A percentile compares a stretch with the other conserved stretches of the same genome.
phyloP scores from a whole-genome alignment of 768 basidiomycete genomes.

The Cyclocybe cylindracea region DNA sequence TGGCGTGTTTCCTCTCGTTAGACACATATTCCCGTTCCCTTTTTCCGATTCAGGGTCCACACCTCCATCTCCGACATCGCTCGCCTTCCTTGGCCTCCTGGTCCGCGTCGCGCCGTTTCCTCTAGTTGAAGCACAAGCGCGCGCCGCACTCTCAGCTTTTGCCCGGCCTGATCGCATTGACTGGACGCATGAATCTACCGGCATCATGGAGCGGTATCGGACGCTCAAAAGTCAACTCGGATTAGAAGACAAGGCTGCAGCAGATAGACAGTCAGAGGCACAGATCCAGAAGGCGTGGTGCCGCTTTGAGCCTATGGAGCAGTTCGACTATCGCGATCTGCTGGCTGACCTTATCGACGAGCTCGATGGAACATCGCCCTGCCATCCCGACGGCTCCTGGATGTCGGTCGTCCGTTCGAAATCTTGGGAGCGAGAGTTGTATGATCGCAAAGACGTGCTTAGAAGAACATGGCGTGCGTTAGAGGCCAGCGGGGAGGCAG shows the following conservation, averaged over 20 bases:
- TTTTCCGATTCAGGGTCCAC: conserved; percentile 7
- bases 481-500: conserved; percentile 1
- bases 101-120: conserved; percentile 71
- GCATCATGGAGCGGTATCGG: conserved; percentile 49
- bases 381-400: conserved; percentile 3
- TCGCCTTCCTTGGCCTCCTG: conserved; percentile 70
- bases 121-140: conserved; percentile 76
- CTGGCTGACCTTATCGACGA: conserved; percentile 49
- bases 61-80: conserved; percentile 51
- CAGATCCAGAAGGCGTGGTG: conserved; percentile 61
- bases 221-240: not conserved
- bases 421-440: conserved; percentile 55
- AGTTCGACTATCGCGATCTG: conserved; percentile 69
- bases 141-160: conserved; percentile 59
- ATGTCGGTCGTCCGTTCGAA: conserved; percentile 10
- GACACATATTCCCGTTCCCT: conserved; percentile 68
- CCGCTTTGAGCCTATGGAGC: conserved; percentile 47
- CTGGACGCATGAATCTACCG: conserved; percentile 43
- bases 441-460: not conserved
- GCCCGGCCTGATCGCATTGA: conserved; percentile 48
- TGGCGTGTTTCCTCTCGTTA: conserved; percentile 70
- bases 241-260: conserved; percentile 21
- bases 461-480: conserved; percentile 5
- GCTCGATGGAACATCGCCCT: conserved; percentile 23
- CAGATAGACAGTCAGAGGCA: conserved; percentile 5